Conservation (phyloP, 2,329 filamentous ascomycete species). For the Dendryphion nanum region DNA sequence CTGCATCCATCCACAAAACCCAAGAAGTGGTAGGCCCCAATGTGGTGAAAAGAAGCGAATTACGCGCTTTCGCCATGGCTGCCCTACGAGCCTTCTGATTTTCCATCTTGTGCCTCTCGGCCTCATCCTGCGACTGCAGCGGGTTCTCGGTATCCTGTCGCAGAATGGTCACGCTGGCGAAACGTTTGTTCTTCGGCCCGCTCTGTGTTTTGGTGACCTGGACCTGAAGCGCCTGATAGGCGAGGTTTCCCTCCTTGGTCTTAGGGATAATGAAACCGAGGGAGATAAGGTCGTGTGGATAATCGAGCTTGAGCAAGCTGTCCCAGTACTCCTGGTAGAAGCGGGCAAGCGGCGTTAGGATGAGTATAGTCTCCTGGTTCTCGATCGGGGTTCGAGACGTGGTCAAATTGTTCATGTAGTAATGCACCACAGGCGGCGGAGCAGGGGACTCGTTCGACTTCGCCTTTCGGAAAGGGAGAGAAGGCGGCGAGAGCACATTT, state of each 20-base stretch:
- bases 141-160: conserved; percentile 92
- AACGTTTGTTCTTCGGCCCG: conserved; percentile 75
- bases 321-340: conserved; percentile 98
- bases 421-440: conserved; percentile 85
- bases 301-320: conserved; percentile 78
- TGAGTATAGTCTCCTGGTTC: conserved; percentile 82
- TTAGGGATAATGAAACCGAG: conserved; percentile 94
- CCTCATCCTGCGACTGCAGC: conserved; percentile 75
- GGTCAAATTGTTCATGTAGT: conserved; percentile 93
- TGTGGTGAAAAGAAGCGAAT: conserved; percentile 92
- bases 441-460: conserved; percentile 53
- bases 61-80: conserved; percentile 90
- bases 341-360: conserved; percentile 86
- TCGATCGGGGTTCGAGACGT: conserved; percentile 71
- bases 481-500: conserved; percentile 71
- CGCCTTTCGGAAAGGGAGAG: conserved; percentile 70
- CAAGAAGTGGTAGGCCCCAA: conserved; percentile 87
- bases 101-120: conserved; percentile 84
- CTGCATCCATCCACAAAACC: conserved; percentile 94
- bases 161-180: conserved; percentile 90
- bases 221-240: conserved; percentile 77
- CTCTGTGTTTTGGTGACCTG: conserved; percentile 84
- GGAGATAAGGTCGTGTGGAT: conserved; percentile 92
- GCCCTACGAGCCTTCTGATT: conserved; percentile 85
- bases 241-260: conserved; percentile 85